Conservation (phyloP, 129 eudicot species). For the Flaveria bidentis region DNA sequence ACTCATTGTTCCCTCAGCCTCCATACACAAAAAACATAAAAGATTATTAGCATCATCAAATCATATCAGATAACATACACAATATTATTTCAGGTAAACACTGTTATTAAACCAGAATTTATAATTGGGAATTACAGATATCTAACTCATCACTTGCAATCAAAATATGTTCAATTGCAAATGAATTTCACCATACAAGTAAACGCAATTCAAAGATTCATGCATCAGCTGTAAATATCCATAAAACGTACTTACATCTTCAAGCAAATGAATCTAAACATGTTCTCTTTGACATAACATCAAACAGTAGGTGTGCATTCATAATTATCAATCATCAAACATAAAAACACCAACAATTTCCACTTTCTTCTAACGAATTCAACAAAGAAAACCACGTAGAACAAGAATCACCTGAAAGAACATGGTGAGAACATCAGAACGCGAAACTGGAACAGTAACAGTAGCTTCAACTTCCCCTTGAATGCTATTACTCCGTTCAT, state of each 20-base stretch:
- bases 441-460: slow-evolving; percentile 82
- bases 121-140: background rate
- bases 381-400: background rate
- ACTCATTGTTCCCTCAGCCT: slow-evolving; percentile 96
- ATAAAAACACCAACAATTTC: too few species aligned
- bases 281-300: background rate
- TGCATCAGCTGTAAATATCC: background rate
- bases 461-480: slow-evolving; percentile 51
- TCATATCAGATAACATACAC: background rate
- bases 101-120: background rate
- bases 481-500: too few species aligned
- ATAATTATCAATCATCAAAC: background rate
- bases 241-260: background rate
- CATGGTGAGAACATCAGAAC: slow-evolving; percentile 87
- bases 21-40: slow-evolving; percentile 25
- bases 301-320: slow-evolving; percentile 27
- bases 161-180: background rate
- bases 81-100: background rate
- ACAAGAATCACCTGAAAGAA: slow-evolving; percentile 55
- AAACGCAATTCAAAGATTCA: background rate
- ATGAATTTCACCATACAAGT: background rate
- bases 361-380: too few species aligned
- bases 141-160: background rate
- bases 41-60: slow-evolving; percentile 20
- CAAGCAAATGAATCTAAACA: too few species aligned